Evolutionary conservation across 805 yeast species (phyloP), one percentile per base, ranked within the genome.

Genomic region (Candida oleophila): DNA sequence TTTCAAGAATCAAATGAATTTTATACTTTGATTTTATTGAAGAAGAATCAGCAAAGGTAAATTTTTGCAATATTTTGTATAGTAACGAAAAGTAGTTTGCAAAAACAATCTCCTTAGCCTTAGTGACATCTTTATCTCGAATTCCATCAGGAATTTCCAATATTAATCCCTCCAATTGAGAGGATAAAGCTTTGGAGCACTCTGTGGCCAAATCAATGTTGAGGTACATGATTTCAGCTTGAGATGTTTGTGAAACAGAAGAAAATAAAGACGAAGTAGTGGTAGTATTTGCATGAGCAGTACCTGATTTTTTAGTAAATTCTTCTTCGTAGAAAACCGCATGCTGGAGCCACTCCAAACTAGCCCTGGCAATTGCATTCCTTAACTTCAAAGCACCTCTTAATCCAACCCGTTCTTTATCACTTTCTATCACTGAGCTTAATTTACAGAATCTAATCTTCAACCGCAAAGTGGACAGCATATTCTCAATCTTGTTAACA

Each of bases 31-130:
- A 65, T 47, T 61, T 61, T 14, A 48, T 30, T 19, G 19, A 11
- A 4, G 55, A 34, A 18, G 45, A 43, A 22, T 44, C 42, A 30
- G 51, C 55, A 48, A 19, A 20, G 22, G 44, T 53, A 48, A 70
- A 63, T 49, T 73, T 71, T 47, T 80, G 82, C 45, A 79, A 64
- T 21, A 78, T 71, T 56, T 78, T 71, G 57, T 78, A 87, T 57
- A 65, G 85, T 57, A 74, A 55, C 15, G 83, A 82, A 62, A 85
- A 87, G 55, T 83, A 85, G 50, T 83, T 83, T 3, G 85, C 82
- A 62, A 87, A 87, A 9, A 81, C 74, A 40, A 85, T 78, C 25
- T 80, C 80, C 54, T 77, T 80, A 30, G 81, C 76, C 50, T 79
- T 77, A 36, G 68, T 69, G 30, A 80, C 55, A 52, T 82, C 87